Evolutionary conservation across 768 basidiomycete genomes (phyloP).

Genomic region (Polyporus arcularius): DNA sequence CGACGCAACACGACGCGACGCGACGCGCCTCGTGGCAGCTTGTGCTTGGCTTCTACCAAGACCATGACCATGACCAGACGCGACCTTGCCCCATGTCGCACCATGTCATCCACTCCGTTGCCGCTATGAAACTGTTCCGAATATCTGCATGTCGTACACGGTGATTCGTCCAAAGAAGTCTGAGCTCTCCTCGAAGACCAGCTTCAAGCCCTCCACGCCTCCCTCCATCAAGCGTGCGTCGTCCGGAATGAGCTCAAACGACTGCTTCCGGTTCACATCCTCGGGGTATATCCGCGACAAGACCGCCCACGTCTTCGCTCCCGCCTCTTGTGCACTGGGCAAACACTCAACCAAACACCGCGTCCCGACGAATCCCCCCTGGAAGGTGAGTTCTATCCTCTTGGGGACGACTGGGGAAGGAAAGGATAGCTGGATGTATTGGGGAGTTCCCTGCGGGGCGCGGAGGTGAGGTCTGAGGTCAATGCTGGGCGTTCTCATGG

Average conservation of each 20-base stretch:
- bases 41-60: too few relatives aligned
- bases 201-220: constrained; percentile 52
- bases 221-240: constrained; percentile 21
- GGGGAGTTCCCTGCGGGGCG: constrained; percentile 65
- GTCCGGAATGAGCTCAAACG: constrained; percentile 50
- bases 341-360: constrained; percentile 52
- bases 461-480: not conserved
- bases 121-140: constrained; percentile 22
- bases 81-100: not conserved
- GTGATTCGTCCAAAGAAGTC: constrained; percentile 85
- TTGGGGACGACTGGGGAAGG: constrained; percentile 53
- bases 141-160: constrained; percentile 59
- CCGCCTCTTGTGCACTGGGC: constrained; percentile 14
- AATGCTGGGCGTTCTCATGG: not conserved
- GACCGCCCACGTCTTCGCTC: constrained; percentile 47
- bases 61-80: too few relatives aligned
- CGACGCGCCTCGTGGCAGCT: too few relatives aligned
- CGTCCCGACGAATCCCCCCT: constrained; percentile 84
- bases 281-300: constrained; percentile 69
- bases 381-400: constrained; percentile 67
- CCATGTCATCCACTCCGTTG: not conserved
- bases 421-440: constrained; percentile 72
- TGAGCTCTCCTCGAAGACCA: constrained; percentile 79
- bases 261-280: constrained; percentile 75
- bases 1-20: too few relatives aligned